Evolutionary conservation across 345 rosid genomes (phyloP).

Genomic region (Ceriops decandra): DNA sequence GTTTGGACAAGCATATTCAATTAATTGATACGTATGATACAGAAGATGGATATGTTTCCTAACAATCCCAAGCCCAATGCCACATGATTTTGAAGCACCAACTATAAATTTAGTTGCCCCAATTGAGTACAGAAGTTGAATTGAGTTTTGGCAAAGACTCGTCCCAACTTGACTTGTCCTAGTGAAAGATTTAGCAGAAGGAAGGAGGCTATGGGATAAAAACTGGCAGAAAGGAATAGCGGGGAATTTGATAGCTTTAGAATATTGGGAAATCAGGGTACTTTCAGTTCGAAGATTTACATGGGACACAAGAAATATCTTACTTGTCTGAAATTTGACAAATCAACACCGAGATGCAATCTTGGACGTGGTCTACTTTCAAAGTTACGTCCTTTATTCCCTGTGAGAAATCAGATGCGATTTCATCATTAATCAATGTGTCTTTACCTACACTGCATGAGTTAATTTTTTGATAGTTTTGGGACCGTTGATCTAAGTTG

Average conservation of each 20-base stretch:
- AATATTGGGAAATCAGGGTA: too few relatives aligned
- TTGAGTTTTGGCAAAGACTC: too few relatives aligned
- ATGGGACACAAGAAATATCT: too few relatives aligned
- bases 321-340: too few relatives aligned
- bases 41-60: background rate
- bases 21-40: background rate
- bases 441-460: background rate
- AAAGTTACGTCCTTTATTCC: background rate
- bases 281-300: too few relatives aligned
- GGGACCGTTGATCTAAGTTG: background rate
- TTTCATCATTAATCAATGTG: too few relatives aligned
- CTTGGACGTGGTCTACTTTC: background rate
- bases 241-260: too few relatives aligned
- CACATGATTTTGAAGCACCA: background rate
- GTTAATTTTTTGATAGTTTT: background rate
- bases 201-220: too few relatives aligned
- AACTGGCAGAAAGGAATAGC: too few relatives aligned
- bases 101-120: background rate
- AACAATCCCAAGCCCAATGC: background rate
- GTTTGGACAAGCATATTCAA: background rate
- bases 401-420: background rate
- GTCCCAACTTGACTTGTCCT: too few relatives aligned
- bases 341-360: too few relatives aligned
- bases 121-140: slow-evolving; percentile 3
- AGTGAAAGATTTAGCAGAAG: too few relatives aligned